Evolutionary conservation across 345 rosid species (phyloP).

Genomic region (Boechera stricta): DNA sequence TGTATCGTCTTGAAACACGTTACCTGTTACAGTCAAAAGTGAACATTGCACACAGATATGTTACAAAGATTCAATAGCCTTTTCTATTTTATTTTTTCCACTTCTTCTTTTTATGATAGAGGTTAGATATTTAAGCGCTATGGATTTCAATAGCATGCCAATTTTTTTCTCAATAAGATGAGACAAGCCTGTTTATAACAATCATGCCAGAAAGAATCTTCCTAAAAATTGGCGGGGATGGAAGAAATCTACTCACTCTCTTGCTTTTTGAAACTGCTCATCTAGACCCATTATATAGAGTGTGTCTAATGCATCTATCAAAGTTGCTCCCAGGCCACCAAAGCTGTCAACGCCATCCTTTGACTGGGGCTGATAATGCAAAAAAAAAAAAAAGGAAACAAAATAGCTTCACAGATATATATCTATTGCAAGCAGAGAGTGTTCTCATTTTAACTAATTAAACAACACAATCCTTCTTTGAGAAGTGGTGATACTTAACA

Average conservation of each 20-base stretch:
- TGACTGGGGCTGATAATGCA: slow-evolving; percentile 71
- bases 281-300: slow-evolving; percentile 90
- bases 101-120: background rate
- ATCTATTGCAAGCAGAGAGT: slow-evolving; percentile 6
- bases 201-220: background rate
- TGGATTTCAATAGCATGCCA: background rate
- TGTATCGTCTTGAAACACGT: background rate
- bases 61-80: slow-evolving; percentile 3
- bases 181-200: background rate
- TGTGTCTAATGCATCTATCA: slow-evolving; percentile 83
- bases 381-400: background rate
- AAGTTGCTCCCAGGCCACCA: slow-evolving; percentile 98
- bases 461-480: slow-evolving; percentile 7
- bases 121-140: background rate
- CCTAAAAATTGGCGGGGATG: background rate
- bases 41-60: slow-evolving; percentile 6
- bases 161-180: background rate
- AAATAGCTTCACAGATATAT: slow-evolving; percentile 7
- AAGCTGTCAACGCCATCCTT: slow-evolving; percentile 91
- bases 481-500: background rate
- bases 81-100: background rate
- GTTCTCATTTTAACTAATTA: slow-evolving; percentile 14
- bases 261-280: slow-evolving; percentile 86
- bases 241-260: slow-evolving; percentile 70
- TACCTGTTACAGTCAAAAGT: background rate